Conservation (phyloP, 148 eudicot species). For the Diospyros kaki region DNA sequence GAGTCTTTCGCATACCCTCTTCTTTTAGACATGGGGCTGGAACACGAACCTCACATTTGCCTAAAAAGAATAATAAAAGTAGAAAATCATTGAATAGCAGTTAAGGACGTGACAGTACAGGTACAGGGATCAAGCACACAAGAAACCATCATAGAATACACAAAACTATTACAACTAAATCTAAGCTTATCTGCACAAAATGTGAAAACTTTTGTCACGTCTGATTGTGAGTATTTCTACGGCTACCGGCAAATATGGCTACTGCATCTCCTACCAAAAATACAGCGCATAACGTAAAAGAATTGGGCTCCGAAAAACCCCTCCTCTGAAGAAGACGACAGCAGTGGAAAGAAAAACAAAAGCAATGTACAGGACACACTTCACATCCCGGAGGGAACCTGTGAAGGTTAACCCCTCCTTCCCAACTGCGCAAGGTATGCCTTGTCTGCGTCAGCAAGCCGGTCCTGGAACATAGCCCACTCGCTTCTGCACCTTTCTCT, state of each 20-base stretch:
- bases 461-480: constrained; percentile 79
- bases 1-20: too few species aligned
- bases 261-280: neutral
- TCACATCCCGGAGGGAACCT: neutral
- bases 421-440: constrained; percentile 44
- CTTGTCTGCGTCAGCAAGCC: constrained; percentile 69
- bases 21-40: too few species aligned
- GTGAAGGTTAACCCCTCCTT: constrained; percentile 23
- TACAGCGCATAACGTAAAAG: neutral
- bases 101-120: too few species aligned
- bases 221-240: neutral
- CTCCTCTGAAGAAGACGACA: neutral
- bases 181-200: too few species aligned
- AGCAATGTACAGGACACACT: constrained; percentile 24
- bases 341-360: neutral
- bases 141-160: too few species aligned
- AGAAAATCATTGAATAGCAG: too few species aligned
- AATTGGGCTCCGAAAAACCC: constrained; percentile 11
- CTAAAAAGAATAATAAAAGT: too few species aligned
- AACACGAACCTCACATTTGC: too few species aligned
- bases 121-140: too few species aligned
- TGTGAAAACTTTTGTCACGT: neutral
- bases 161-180: too few species aligned
- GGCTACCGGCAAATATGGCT: neutral
- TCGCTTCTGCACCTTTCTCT: constrained; percentile 79